Evolutionary conservation across 306 rosid species (phyloP).

Genomic region (Betula pendula): DNA sequence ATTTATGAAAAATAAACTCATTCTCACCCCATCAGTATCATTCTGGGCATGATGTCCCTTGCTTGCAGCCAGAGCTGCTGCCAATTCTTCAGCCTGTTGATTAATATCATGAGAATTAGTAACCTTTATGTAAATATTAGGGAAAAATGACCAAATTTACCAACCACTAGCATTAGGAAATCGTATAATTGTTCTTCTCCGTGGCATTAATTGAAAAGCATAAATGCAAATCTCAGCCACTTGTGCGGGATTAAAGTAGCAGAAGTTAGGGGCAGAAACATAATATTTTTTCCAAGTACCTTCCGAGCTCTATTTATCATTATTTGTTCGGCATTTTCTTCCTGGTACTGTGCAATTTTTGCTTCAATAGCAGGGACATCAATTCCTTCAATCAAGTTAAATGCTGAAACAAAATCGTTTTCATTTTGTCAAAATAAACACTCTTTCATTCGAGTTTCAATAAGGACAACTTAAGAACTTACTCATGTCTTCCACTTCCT

Average conservation of each 20-base stretch:
- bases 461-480: slow-evolving; percentile 29
- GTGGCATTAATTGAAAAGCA: background rate
- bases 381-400: slow-evolving; percentile 75
- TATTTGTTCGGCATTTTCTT: slow-evolving; percentile 90
- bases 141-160: background rate
- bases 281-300: slow-evolving; percentile 42
- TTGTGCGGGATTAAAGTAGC: background rate
- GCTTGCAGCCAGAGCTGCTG: slow-evolving; percentile 80
- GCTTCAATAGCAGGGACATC: slow-evolving; percentile 72
- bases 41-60: slow-evolving; percentile 66
- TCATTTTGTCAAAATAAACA: slow-evolving; percentile 22
- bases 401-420: slow-evolving; percentile 39
- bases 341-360: slow-evolving; percentile 68
- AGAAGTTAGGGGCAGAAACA: slow-evolving; percentile 10
- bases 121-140: slow-evolving; percentile 11
- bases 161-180: background rate
- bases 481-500: slow-evolving; percentile 96
- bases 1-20: background rate
- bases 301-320: slow-evolving; percentile 82
- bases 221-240: background rate
- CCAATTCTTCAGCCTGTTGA: slow-evolving; percentile 88
- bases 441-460: slow-evolving; percentile 10
- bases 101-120: slow-evolving; percentile 24
- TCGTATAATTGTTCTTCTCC: background rate
- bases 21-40: slow-evolving; percentile 67